Conservation (phyloP, 768 basidiomycete species). For the Pulveroboletus sp. region DNA sequence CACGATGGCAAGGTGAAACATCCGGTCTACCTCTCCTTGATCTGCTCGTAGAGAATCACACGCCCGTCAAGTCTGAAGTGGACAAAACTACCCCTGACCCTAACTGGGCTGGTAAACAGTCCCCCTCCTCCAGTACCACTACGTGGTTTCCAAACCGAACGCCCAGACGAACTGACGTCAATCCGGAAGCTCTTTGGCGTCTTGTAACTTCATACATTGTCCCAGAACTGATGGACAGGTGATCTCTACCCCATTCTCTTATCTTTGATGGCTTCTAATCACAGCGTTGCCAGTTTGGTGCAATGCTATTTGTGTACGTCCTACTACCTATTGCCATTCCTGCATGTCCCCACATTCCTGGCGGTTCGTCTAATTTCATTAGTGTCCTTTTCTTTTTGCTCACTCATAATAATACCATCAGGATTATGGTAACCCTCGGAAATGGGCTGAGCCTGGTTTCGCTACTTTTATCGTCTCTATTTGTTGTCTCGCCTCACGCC, state of each 20-base stretch:
- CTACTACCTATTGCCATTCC: constrained; percentile 89
- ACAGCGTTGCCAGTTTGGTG: constrained; percentile 51
- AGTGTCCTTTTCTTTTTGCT: constrained; percentile 12
- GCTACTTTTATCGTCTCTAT: constrained; percentile 91
- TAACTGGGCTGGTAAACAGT: constrained; percentile 30
- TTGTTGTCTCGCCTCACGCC: constrained; percentile 87
- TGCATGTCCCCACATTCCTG: constrained; percentile 89
- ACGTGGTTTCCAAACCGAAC: constrained; percentile 87
- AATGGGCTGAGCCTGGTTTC: constrained; percentile 96
- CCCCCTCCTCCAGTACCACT: constrained; percentile 32
- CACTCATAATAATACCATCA: constrained; percentile 32
- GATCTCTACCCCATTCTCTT: constrained; percentile 24
- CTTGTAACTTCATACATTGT: constrained; percentile 82
- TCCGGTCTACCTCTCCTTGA: constrained; percentile 89
- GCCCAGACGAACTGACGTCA: constrained; percentile 69
- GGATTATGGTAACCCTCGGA: constrained; percentile 93
- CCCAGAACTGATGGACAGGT: constrained; percentile 95
- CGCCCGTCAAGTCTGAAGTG: constrained; percentile 37
- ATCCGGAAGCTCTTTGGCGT: constrained; percentile 87
- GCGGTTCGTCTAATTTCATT: constrained; percentile 44
- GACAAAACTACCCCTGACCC: constrained; percentile 25
- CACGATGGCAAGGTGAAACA: constrained; percentile 90
- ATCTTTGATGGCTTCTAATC: constrained; percentile 12
- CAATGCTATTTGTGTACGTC: constrained; percentile 88
- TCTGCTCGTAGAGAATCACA: constrained; percentile 71